Conservation (phyloP, 2,329 filamentous ascomycete species). For the Dothistroma septosporum region DNA sequence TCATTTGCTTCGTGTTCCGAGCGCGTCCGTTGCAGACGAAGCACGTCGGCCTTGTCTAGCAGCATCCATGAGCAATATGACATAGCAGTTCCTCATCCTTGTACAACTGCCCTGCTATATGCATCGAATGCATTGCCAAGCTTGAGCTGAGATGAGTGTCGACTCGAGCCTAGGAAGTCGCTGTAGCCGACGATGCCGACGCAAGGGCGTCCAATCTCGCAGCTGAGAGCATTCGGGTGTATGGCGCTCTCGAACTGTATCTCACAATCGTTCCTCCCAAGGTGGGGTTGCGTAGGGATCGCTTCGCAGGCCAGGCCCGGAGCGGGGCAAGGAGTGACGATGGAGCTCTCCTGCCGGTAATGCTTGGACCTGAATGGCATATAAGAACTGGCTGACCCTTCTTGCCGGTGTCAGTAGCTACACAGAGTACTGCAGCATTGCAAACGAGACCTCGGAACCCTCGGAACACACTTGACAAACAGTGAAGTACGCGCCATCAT, state of each 20-base stretch:
- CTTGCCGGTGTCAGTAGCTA: background rate
- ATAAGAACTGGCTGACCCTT: conserved; percentile 8
- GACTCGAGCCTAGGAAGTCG: background rate
- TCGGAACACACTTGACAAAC: background rate
- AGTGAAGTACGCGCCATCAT: background rate
- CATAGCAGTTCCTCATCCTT: too few species aligned
- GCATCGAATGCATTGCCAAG: background rate
- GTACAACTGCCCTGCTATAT: too few species aligned
- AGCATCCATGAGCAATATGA: too few species aligned
- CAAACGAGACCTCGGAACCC: background rate
- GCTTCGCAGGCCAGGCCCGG: background rate
- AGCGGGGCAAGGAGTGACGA: conserved; percentile 7
- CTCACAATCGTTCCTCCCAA: background rate
- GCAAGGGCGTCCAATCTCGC: background rate
- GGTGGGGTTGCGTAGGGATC: conserved; percentile 8
- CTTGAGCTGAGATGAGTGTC: background rate
- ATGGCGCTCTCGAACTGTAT: conserved; percentile 4
- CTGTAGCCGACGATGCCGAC: background rate
- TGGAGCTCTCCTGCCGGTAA: background rate
- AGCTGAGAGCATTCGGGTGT: conserved; percentile 2
- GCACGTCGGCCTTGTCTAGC: too few species aligned
- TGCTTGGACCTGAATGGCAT: conserved; percentile 1
- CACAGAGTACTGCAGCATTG: background rate
- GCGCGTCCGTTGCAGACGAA: too few species aligned
- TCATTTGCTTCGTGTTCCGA: too few species aligned